Evolutionary conservation across 1,284 basidiomycete genomes (phyloP).

Genomic region (Caloboletus inedulis): DNA sequence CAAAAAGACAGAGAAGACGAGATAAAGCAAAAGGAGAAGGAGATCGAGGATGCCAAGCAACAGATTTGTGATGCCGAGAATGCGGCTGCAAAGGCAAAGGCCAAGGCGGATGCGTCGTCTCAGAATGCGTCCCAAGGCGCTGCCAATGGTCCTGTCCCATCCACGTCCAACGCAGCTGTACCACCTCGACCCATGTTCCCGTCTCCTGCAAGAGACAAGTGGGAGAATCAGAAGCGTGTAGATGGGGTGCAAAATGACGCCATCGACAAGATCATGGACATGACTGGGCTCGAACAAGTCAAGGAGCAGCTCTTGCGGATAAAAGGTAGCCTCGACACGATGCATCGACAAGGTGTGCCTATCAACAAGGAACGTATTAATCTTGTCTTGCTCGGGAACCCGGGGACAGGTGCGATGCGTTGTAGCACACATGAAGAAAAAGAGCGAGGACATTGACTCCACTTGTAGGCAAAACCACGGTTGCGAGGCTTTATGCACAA

Average conservation of each 20-base stretch:
- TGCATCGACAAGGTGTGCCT: slow-evolving; percentile 43
- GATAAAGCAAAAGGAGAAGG: slow-evolving; percentile 33
- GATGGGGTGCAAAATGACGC: slow-evolving; percentile 45
- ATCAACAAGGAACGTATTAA: slow-evolving; percentile 55
- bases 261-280: slow-evolving; percentile 54
- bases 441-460: not conserved
- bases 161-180: not conserved
- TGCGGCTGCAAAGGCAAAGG: slow-evolving; percentile 10
- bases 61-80: slow-evolving; percentile 13
- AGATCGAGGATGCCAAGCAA: slow-evolving; percentile 29
- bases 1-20: slow-evolving; percentile 31
- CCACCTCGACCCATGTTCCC: slow-evolving; percentile 20
- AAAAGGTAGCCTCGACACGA: slow-evolving; percentile 49
- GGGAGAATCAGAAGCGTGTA: slow-evolving; percentile 48
- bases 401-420: slow-evolving; percentile 51
- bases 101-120: not conserved
- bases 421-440: not conserved
- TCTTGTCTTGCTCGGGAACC: slow-evolving; percentile 55
- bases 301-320: slow-evolving; percentile 49
- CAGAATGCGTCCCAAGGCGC: not conserved
- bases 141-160: not conserved
- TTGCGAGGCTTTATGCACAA: slow-evolving; percentile 60
- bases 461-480: slow-evolving; percentile 60
- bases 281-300: slow-evolving; percentile 57
- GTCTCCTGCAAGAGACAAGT: slow-evolving; percentile 41